phyloP scores from a whole-genome alignment of 106 monocot genomes.

The Apostasia ramifera region DNA sequence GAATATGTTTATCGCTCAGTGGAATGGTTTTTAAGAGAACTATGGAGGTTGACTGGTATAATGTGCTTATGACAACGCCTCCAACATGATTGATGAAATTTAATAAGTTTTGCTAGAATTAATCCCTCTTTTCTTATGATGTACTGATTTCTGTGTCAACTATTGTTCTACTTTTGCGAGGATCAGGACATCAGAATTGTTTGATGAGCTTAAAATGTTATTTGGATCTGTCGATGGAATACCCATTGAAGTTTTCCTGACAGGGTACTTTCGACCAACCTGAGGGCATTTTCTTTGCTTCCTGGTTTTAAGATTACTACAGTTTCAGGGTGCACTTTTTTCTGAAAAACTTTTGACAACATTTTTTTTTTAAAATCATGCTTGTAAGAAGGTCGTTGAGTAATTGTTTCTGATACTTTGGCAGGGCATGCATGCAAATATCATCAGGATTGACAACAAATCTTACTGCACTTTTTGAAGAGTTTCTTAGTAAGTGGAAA shows the following conservation, averaged over 20 bases:
- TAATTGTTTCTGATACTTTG: not conserved
- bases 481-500: constrained; percentile 66
- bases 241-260: constrained; percentile 55
- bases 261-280: constrained; percentile 46
- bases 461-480: constrained; percentile 51
- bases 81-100: too few species aligned
- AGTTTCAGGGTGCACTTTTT: not conserved
- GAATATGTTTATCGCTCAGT: too few species aligned
- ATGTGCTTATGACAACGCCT: too few species aligned
- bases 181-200: constrained; percentile 59
- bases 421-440: constrained; percentile 69
- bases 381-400: too few species aligned
- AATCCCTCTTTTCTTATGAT: not conserved
- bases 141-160: not conserved
- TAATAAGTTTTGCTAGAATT: too few species aligned
- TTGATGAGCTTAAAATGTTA: constrained; percentile 47
- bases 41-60: too few species aligned
- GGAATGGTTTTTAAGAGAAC: too few species aligned
- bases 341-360: not conserved
- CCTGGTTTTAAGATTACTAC: not conserved
- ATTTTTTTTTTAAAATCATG: not conserved
- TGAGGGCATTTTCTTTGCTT: not conserved
- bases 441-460: constrained; percentile 44
- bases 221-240: constrained; percentile 64
- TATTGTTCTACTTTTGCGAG: not conserved